Evolutionary conservation across 805 yeast species (phyloP), one percentile per base, ranked within the genome.

Genomic region (Saccharomyces paradoxus): DNA sequence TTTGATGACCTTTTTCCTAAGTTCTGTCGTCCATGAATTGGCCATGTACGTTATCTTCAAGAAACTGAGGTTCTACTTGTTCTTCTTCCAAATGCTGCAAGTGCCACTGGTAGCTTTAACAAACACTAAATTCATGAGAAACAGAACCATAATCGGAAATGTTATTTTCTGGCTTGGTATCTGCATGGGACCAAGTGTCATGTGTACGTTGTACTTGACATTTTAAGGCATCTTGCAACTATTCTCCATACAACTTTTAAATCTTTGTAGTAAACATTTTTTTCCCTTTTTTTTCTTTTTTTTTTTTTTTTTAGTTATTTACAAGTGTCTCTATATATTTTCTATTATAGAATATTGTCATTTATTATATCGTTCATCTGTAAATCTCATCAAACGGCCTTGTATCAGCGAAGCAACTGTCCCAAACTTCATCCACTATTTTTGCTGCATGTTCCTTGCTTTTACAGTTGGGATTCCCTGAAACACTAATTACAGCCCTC

Each of bases 311-410:
- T 29, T 48, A 29, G n/a, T 50, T 53, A 53, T 53, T 29, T 30
- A 53, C 55, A 53, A 13, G 53, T 26, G 21, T 50, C 17, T 27
- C 2, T 28, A 27, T 27, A 30, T 21, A 14, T 29, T 48, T 17
- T 22, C 22, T 28, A 22, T 10, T 17, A 28, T 27, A 27, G 26
- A 31, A 26, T 48, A 32, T 13, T 37, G 44, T 37, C 44, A 17
- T 17, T 37, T 17, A 37, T 37, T 7, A n/a, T 7, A 37, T n/a
- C 22, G 27, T 14, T 67, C 71, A 86, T 57, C 89, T 77, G 68
- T 89, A 94, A 37, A 94, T 91, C 64, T 88, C 84, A 63, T 94
- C 98, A 71, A 89, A 94, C 1, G 99, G 99, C 64, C 99, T 77
- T 1, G 98, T 92, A 66, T 94, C 99, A 63, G 84, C 85, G 68